A percentile compares a stretch with the other conserved stretches of the same genome.
Evolutionary conservation across 495 filamentous ascomycete genomes (phyloP).

Genomic region (Penicillium malachiteum): DNA sequence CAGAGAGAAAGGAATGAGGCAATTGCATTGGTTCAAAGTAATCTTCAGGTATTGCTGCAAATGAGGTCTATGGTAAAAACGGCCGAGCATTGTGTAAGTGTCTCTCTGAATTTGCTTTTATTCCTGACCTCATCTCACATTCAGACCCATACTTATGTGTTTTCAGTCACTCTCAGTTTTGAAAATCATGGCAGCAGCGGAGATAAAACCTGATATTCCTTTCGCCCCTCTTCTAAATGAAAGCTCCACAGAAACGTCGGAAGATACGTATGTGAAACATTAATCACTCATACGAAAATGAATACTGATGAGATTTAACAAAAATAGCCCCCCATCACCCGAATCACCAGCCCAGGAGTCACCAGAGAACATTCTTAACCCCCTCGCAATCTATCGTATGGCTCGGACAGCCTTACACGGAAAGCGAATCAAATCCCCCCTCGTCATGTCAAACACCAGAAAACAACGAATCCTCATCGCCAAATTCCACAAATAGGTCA

Average conservation of each 20-base stretch:
- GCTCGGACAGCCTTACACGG: conserved; percentile 21
- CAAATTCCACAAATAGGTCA: too few relatives aligned
- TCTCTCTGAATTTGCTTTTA: not conserved
- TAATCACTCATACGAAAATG: not conserved
- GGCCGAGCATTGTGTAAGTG: conserved; percentile 20
- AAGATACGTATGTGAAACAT: conserved; percentile 6
- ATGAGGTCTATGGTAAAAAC: conserved; percentile 24
- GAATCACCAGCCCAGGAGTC: conserved; percentile 15
- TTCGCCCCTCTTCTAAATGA: not conserved
- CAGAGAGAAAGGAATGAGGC: conserved; percentile 8
- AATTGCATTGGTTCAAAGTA: conserved; percentile 10
- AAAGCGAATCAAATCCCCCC: conserved; percentile 1
- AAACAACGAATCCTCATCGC: not conserved
- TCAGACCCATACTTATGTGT: not conserved
- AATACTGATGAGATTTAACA: not conserved
- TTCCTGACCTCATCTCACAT: not conserved
- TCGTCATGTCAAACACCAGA: conserved; percentile 7
- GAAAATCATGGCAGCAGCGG: conserved; percentile 20
- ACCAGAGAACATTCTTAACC: conserved; percentile 19
- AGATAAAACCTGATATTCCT: conserved; percentile 5
- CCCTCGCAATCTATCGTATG: conserved; percentile 25
- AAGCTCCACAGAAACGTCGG: not conserved
- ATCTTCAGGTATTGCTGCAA: conserved; percentile 16
- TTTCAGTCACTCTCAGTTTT: conserved; percentile 15
- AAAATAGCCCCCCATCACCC: conserved; percentile 2